A percentile compares a stretch with the other conserved stretches of the same genome.
phyloP scores from a whole-genome alignment of 495 filamentous ascomycete species.

The Bacidia gigantensis region DNA sequence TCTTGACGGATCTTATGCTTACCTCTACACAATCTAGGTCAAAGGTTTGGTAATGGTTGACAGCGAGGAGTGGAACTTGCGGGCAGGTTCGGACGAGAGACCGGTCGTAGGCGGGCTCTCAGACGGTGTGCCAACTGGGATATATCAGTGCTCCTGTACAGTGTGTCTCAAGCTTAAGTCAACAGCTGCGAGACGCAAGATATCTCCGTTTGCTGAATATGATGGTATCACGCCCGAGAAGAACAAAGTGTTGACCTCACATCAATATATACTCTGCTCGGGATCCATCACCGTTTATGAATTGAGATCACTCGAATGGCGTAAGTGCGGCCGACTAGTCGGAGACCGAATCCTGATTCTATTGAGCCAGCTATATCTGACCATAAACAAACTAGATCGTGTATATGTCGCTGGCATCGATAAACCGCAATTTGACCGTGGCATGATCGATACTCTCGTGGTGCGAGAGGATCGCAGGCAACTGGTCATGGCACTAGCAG shows the following conservation, averaged over 20 bases:
- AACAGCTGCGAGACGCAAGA: not conserved
- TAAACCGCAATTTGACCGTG: not conserved
- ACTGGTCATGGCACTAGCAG: conserved; percentile 3
- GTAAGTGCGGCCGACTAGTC: conserved; percentile 1
- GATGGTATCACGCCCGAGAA: not conserved
- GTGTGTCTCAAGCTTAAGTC: conserved; percentile 1
- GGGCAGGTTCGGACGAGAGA: not conserved
- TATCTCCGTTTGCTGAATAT: not conserved
- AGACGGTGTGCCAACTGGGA: not conserved
- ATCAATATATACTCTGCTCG: conserved; percentile 6
- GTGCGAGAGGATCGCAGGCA: not conserved
- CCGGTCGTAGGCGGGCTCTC: not conserved
- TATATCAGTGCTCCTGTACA: not conserved
- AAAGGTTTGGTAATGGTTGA: conserved; percentile 7
- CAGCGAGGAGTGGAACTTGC: not conserved
- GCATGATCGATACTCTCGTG: conserved; percentile 8
- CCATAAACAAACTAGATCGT: not conserved
- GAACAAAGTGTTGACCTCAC: not conserved
- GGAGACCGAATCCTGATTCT: not conserved
- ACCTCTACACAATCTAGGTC: not conserved
- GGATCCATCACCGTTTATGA: not conserved
- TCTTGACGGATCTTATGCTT: not conserved
- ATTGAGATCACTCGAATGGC: conserved; percentile 6
- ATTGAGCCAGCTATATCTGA: not conserved
- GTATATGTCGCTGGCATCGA: conserved; percentile 1